A percentile compares a stretch with the other conserved stretches of the same genome.
These are phyloP conservation scores for Crucihimalaya himalaica DNA, from an alignment of 345 rosid species.

Conservation along the genomic window DNA sequence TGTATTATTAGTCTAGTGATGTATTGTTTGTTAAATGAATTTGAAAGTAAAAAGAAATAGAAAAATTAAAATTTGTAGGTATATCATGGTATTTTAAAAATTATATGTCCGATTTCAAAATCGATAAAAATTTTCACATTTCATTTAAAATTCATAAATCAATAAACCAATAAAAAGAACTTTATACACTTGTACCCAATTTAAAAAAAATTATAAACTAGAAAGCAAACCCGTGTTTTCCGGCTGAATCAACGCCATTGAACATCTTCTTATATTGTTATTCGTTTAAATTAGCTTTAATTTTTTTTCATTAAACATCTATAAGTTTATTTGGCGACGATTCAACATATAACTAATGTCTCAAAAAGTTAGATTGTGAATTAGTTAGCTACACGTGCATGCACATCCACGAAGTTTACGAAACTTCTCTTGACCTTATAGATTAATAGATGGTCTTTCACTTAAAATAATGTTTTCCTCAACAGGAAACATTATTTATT, in stretches of 20 bases:
- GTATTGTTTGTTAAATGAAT: too few relatives aligned
- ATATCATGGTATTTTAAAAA: too few relatives aligned
- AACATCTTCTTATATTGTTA: constrained; percentile 2
- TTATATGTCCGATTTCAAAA: too few relatives aligned
- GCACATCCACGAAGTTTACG: constrained; percentile 26
- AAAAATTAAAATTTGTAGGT: too few relatives aligned
- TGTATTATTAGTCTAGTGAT: too few relatives aligned
- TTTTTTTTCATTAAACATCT: neutral
- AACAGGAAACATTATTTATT: too few relatives aligned
- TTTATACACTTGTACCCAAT: neutral
- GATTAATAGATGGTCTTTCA: constrained; percentile 9
- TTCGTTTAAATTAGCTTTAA: neutral
- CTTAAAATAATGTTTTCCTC: constrained; percentile 1
- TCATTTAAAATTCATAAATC: too few relatives aligned
- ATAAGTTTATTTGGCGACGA: neutral
- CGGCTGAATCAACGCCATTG: constrained; percentile 35
- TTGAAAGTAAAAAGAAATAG: too few relatives aligned
- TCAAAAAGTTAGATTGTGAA: constrained; percentile 22
- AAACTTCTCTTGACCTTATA: constrained; percentile 3
- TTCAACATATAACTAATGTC: constrained; percentile 31
- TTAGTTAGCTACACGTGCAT: constrained; percentile 34
- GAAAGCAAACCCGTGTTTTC: constrained; percentile 34
- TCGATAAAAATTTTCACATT: too few relatives aligned
- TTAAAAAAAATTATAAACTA: constrained; percentile 4
- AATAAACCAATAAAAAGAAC: too few relatives aligned